These are phyloP conservation scores for Lumnitzera littorea DNA, from an alignment of 345 rosid genomes.

Conservation along the genomic window DNA sequence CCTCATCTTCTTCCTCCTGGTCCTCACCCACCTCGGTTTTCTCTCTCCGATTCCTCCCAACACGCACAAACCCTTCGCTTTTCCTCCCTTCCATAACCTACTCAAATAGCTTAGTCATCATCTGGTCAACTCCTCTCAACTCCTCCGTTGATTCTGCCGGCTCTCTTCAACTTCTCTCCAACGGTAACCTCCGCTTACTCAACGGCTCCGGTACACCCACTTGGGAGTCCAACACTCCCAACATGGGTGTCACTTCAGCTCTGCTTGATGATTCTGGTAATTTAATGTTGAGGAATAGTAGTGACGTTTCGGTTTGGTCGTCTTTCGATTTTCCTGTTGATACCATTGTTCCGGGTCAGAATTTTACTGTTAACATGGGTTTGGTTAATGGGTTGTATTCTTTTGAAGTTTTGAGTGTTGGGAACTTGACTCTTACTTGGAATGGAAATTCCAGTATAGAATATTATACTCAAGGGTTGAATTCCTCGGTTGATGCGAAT, in stretches of 20 bases:
- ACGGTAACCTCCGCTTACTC: slow-evolving; percentile 49
- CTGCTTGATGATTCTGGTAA: slow-evolving; percentile 46
- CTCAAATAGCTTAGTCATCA: slow-evolving; percentile 24
- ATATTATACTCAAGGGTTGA: slow-evolving; percentile 47
- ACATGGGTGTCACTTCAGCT: slow-evolving; percentile 39
- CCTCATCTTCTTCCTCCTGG: slow-evolving; percentile 18
- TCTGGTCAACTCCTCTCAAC: slow-evolving; percentile 43
- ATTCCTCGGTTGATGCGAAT: slow-evolving; percentile 30
- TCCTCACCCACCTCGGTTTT: slow-evolving; percentile 30
- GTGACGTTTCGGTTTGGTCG: slow-evolving; percentile 37
- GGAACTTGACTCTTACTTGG: slow-evolving; percentile 50
- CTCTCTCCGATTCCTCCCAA: slow-evolving; percentile 30
- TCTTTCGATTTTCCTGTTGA: slow-evolving; percentile 43
- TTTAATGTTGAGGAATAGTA: slow-evolving; percentile 19
- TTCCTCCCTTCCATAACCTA: slow-evolving; percentile 39
- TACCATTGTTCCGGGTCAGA: slow-evolving; percentile 43
- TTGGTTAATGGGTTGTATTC: slow-evolving; percentile 42
- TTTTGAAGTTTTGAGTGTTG: slow-evolving; percentile 27
- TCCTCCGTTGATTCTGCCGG: slow-evolving; percentile 38
- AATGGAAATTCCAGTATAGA: slow-evolving; percentile 17
- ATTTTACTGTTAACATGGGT: slow-evolving; percentile 15
- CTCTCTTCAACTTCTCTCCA: slow-evolving; percentile 32
- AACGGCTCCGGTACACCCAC: slow-evolving; percentile 45
- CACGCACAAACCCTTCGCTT: slow-evolving; percentile 11
- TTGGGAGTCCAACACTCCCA: slow-evolving; percentile 46